Base-by-base conservation (phyloP, 148 eudicot genomes). In the Heliamphora exappendiculata region DNA sequence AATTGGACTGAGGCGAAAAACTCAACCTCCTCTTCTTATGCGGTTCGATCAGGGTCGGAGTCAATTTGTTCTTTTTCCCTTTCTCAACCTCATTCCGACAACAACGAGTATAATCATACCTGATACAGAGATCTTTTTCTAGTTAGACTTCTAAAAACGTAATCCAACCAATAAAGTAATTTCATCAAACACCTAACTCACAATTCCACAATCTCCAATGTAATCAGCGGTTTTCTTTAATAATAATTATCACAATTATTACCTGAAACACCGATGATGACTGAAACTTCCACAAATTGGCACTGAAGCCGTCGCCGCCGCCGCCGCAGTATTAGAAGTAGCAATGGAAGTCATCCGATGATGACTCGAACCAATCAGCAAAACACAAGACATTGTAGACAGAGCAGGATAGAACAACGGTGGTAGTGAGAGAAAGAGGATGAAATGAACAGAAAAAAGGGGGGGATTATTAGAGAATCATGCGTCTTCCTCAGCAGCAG, bases 1-100 rank as follows among this genome's bases (percentile, higher is more conserved):
- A 84, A 57, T 87, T 81, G 79, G 89, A 82, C 83, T 33, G 41
- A 49, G 81, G 70, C 20, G 75, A 76, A 73, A 83, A 41, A 76
- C 79, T 50, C 51, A 75, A 60, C 53, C 39, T 81, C 82, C 58
- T 81, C 75, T 81, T 83, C 74, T 78, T 76, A 41, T 51, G 73
- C 16, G 41, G 50, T 34, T 57, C 16, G n/a, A 57, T 75, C 65
- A 36, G 47, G 28, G 41, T 36, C 31, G 74, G 22, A 72, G 68
- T 42, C 57, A 45, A 55, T 49, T 73, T 60, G 64, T 45, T 69
- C 63, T 67, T 80, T 78, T 67, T 82, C 50, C 53, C 66, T 51
- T 80, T 78, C 45, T 76, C 79, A 81, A 60, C 55, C 50, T 41
- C 76, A 80, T 33, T 57, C 76, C 78, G 59, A 67, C 28, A 77